These are phyloP conservation scores for Canavalia ensiformis DNA, from an alignment of 306 rosid genomes.

Conservation along the genomic window DNA sequence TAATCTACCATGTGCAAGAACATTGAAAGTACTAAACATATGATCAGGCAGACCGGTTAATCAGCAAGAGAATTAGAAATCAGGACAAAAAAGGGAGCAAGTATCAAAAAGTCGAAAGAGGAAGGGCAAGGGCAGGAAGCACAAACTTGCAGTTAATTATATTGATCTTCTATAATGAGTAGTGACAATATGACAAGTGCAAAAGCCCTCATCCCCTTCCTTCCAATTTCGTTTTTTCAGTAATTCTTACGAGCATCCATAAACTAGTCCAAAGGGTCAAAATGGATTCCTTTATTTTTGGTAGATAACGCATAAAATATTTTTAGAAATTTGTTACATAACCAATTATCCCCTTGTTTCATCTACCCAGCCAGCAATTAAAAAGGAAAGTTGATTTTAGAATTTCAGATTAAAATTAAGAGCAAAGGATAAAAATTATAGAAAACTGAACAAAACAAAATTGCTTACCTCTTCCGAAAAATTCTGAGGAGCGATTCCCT, in stretches of 20 bases:
- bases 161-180: neutral
- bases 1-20: neutral
- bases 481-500: slow-evolving; percentile 86
- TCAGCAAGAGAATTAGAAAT: neutral
- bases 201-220: neutral
- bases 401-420: slow-evolving; percentile 7
- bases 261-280: slow-evolving; percentile 5
- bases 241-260: slow-evolving; percentile 1
- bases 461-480: slow-evolving; percentile 88
- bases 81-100: neutral
- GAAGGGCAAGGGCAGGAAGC: neutral
- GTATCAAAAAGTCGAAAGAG: neutral
- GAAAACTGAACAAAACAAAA: slow-evolving; percentile 14
- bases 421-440: neutral
- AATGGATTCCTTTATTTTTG: slow-evolving; percentile 18
- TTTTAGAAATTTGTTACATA: slow-evolving; percentile 3
- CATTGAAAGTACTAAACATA: neutral
- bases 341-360: neutral
- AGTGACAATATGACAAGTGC: neutral
- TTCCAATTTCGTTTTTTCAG: neutral
- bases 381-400: neutral
- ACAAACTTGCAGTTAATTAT: slow-evolving; percentile 10
- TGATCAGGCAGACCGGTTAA: slow-evolving; percentile 21
- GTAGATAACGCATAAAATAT: slow-evolving; percentile 14
- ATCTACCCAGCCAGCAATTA: neutral